phyloP scores from a whole-genome alignment of 2,329 filamentous ascomycete species.

The Ophiostoma perfectum region DNA sequence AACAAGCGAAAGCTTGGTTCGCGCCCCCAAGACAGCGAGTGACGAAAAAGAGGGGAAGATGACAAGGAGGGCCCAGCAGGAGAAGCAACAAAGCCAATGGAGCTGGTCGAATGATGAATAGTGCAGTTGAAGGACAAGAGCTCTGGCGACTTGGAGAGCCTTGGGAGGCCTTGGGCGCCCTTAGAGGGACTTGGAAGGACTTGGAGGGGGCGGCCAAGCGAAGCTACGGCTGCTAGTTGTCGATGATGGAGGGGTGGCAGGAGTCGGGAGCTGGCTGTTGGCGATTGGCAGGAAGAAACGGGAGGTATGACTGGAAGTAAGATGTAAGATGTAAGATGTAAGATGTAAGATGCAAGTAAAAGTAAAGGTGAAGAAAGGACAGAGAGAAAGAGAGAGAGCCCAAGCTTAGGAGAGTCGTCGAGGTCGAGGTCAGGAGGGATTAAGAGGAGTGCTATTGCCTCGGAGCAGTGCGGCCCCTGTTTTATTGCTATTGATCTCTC shows the following conservation, averaged over 20 bases:
- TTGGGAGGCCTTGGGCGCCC: not conserved
- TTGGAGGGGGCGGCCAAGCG: not conserved
- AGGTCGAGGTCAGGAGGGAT: not conserved
- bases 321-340: too few species aligned
- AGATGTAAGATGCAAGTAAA: too few species aligned
- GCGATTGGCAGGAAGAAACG: not conserved
- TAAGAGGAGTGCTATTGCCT: not conserved
- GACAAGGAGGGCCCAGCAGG: not conserved
- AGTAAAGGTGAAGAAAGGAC: slow-evolving; percentile 4
- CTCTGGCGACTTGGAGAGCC: not conserved
- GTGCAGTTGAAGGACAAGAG: not conserved
- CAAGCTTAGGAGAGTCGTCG: not conserved
- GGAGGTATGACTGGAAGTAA: not conserved
- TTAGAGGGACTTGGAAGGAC: not conserved
- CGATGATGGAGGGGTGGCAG: not conserved
- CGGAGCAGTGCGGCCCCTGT: slow-evolving; percentile 7
- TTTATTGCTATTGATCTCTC: not conserved
- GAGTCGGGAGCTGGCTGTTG: not conserved
- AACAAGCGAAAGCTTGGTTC: slow-evolving; percentile 1
- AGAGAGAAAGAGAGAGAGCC: not conserved
- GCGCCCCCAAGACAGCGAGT: not conserved
- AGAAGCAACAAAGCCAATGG: slow-evolving; percentile 4
- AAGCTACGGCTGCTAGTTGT: slow-evolving; percentile 9
- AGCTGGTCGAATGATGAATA: not conserved
- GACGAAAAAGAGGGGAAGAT: slow-evolving; percentile 14